phyloP scores from a whole-genome alignment of 805 yeast species.

The Ogataea parapolymorpha region DNA sequence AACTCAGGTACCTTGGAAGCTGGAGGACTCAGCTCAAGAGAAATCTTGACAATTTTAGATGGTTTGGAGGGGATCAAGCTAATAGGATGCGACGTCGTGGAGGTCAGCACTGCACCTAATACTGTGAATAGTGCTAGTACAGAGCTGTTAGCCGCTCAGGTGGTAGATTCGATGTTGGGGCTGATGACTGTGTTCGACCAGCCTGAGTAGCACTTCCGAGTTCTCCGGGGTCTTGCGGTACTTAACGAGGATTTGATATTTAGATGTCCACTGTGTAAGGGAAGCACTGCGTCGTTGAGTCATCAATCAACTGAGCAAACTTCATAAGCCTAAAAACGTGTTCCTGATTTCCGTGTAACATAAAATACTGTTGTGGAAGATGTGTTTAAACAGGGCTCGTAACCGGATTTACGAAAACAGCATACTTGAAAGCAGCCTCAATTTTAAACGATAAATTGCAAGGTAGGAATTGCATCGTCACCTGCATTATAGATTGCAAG shows the following conservation, averaged over 20 bases:
- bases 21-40: slow-evolving; percentile 72
- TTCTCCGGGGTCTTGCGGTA: no score
- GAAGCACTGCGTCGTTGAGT: no score
- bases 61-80: slow-evolving; percentile 56
- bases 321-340: no score
- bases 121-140: slow-evolving; percentile 60
- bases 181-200: slow-evolving; percentile 37
- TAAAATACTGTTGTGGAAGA: no score
- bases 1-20: slow-evolving; percentile 80
- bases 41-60: slow-evolving; percentile 42
- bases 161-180: slow-evolving; percentile 49
- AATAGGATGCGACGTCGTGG: slow-evolving; percentile 77
- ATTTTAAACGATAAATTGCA: background rate
- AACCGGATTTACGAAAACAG: background rate
- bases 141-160: slow-evolving; percentile 63
- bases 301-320: no score
- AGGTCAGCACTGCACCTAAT: slow-evolving; percentile 60
- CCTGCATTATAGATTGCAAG: background rate
- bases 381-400: background rate
- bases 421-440: slow-evolving; percentile 17
- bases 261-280: no score
- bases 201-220: no score
- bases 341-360: no score
- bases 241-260: no score
- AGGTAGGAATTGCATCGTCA: background rate